Percentiles rank a stretch among this genome's conserved stretches.
Conservation (phyloP, 768 basidiomycete genomes). For the Boletus sp. region DNA sequence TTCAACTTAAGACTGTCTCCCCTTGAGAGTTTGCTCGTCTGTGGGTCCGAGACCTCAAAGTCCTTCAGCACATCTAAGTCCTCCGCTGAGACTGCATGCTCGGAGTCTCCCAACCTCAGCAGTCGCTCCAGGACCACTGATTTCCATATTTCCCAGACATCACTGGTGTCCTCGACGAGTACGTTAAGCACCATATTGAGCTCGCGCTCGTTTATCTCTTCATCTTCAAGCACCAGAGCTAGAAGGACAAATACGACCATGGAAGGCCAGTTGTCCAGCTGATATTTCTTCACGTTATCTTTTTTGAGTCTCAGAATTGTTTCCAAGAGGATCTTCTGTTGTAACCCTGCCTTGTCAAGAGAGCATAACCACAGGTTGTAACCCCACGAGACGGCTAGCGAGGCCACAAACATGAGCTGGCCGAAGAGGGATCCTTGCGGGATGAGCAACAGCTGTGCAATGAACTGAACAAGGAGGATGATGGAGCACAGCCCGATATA, state of each 20-base stretch:
- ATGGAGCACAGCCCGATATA: constrained; percentile 26
- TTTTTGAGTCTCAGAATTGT: not conserved
- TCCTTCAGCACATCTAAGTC: not conserved
- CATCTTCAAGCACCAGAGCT: constrained; percentile 5
- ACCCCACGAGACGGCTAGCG: constrained; percentile 29
- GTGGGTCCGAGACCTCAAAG: not conserved
- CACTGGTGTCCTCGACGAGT: constrained; percentile 3
- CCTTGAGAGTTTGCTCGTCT: not conserved
- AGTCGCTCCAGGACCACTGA: not conserved
- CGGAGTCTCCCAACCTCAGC: not conserved
- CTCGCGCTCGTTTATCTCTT: not conserved
- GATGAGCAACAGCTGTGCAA: constrained; percentile 25
- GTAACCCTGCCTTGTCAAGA: constrained; percentile 29
- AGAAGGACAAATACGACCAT: constrained; percentile 13
- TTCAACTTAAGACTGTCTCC: not conserved
- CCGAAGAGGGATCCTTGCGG: constrained; percentile 12
- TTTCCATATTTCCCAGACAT: constrained; percentile 7
- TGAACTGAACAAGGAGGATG: constrained; percentile 29
- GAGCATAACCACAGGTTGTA: constrained; percentile 31
- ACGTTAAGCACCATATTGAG: not conserved
- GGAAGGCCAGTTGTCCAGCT: constrained; percentile 8
- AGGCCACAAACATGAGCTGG: constrained; percentile 13
- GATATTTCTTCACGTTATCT: not conserved
- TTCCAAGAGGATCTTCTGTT: constrained; percentile 9
- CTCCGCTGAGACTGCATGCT: not conserved